Evolutionary conservation across 2,329 filamentous ascomycete genomes (phyloP).

Genomic region (Sarocladium kiliense): DNA sequence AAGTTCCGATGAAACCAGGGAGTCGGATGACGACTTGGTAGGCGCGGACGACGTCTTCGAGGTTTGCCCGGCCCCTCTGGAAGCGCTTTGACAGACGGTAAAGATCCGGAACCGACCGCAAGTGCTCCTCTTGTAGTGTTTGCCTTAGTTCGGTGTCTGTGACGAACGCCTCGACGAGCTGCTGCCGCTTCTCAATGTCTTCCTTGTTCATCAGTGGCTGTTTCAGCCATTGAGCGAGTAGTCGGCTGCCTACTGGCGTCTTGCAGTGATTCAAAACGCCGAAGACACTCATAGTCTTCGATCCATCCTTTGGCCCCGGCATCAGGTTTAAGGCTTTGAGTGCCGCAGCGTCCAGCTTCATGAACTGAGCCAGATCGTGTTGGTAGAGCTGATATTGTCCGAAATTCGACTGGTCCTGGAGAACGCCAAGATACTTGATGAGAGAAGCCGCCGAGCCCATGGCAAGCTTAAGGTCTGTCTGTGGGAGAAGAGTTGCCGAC

Average conservation of each 20-base stretch:
- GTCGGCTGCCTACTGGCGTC: constrained; percentile 82
- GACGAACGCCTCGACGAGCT: constrained; percentile 92
- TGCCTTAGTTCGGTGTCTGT: constrained; percentile 89
- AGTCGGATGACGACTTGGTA: constrained; percentile 93
- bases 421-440: constrained; percentile 87
- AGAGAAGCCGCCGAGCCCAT: constrained; percentile 92
- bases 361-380: constrained; percentile 92
- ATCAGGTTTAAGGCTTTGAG: constrained; percentile 93
- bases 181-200: constrained; percentile 87
- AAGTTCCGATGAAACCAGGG: constrained; percentile 80
- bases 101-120: constrained; percentile 87
- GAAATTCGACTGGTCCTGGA: constrained; percentile 91
- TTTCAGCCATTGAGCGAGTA: constrained; percentile 95
- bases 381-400: constrained; percentile 97
- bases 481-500: constrained; percentile 69
- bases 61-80: constrained; percentile 80
- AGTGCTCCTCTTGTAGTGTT: constrained; percentile 93
- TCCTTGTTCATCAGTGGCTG: constrained; percentile 88
- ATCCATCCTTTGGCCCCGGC: constrained; percentile 88
- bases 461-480: constrained; percentile 88
- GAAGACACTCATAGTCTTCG: constrained; percentile 97
- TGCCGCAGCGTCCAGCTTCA: constrained; percentile 95
- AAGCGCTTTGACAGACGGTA: constrained; percentile 94
- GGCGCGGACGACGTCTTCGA: constrained; percentile 92
- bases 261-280: constrained; percentile 97